Evolutionary conservation across 2,329 filamentous ascomycete genomes (phyloP), one percentile per base, ranked within the genome.

Genomic region (Colletotrichum salicis): DNA sequence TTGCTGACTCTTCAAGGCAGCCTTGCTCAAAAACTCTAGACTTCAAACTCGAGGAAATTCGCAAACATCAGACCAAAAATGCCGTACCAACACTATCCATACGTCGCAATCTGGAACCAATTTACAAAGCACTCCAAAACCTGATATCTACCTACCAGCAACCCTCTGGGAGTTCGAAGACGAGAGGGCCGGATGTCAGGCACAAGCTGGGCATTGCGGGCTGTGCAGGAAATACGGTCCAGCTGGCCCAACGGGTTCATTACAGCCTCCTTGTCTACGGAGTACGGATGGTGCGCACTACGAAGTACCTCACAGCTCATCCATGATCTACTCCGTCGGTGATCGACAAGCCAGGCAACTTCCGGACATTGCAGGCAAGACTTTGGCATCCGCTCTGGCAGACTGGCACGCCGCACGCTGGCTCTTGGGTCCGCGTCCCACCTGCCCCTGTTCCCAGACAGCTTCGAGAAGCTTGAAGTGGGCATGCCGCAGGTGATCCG

Each of bases 381-480:
- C 12, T 45, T 31, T 33, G 37, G 41, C 45, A 29, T 37, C 52
- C 37, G 22, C 31, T 41, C 45, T 45, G 10, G 27, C 27, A 29
- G 27, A 29, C 27, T 29, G 27, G 27, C 27, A 29, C 27, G 27
- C 27, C 27, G 27, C 27, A 29, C 27, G 27, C 27, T 29, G 27
- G 11, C 13, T 12, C 6, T 31, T 37, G 65, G 65, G 45, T 63
- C 68, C 41, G 51, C 51, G 35, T 29, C 22, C n/a, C 33, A 59
- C 24, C 65, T 7, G 64, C 29, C 48, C 65, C 59, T 72, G 70
- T 60, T 64, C 48, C 55, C 37, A 54, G 56, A 24, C 69, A 41
- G 54, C 65, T 72, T 71, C 70, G 48, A 64, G 70, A 72, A 72
- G 70, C 59, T 64, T 45, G 60, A n/a, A 27, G 65, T 60, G 69